Evolutionary conservation across 768 basidiomycete genomes (phyloP).

Genomic region (Sarcodon aspratus): DNA sequence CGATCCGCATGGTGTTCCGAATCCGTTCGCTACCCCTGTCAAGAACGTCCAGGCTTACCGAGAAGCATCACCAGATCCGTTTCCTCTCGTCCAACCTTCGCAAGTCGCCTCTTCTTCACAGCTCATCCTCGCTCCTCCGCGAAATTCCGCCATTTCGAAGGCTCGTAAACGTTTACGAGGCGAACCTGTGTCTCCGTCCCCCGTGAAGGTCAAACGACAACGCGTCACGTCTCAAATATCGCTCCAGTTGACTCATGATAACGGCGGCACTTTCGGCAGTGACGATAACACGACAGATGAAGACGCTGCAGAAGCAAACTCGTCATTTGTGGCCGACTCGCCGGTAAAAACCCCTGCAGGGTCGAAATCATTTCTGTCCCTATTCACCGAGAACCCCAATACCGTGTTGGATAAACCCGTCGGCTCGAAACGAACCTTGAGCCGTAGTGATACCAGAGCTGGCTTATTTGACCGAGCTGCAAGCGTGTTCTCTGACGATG

Average conservation of each 20-base stretch:
- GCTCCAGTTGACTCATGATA: slow-evolving; percentile 24
- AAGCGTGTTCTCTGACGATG: too few species aligned
- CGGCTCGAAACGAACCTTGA: too few species aligned
- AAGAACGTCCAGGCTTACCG: slow-evolving; percentile 16
- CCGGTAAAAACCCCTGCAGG: slow-evolving; percentile 51
- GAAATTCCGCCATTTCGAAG: slow-evolving; percentile 37
- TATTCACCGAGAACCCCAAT: slow-evolving; percentile 28
- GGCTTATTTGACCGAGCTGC: too few species aligned
- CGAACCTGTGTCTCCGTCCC: slow-evolving; percentile 76
- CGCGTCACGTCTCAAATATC: slow-evolving; percentile 34
- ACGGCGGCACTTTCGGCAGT: slow-evolving; percentile 16
- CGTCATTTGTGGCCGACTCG: slow-evolving; percentile 56
- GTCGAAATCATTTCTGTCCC: slow-evolving; percentile 49
- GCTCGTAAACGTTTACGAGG: slow-evolving; percentile 77
- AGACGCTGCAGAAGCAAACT: slow-evolving; percentile 14
- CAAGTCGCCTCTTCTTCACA: slow-evolving; percentile 3
- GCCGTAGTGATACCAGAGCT: too few species aligned
- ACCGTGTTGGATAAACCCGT: too few species aligned
- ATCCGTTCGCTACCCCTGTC: slow-evolving; percentile 36
- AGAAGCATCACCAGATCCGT: slow-evolving; percentile 28
- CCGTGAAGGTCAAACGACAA: slow-evolving; percentile 63
- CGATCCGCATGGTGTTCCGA: slow-evolving; percentile 15
- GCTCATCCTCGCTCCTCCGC: not conserved
- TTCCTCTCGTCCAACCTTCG: slow-evolving; percentile 21
- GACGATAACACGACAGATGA: slow-evolving; percentile 27